phyloP scores from a whole-genome alignment of 208 protist genomes.

The Leishmania lainsoni region DNA sequence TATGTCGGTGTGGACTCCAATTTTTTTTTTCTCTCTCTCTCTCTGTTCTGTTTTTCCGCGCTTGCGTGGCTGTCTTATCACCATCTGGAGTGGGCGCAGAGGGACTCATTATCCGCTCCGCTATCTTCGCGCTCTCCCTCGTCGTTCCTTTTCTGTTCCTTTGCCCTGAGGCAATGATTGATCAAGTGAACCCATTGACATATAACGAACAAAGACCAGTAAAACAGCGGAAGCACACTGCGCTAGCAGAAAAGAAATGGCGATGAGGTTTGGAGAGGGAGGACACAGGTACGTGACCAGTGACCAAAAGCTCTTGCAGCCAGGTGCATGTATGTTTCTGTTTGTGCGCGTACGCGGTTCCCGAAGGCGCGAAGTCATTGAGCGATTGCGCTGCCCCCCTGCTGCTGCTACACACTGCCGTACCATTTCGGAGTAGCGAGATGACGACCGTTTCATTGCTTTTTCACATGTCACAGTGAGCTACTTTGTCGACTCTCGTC shows the following conservation, averaged over 20 bases:
- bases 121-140: neutral
- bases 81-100: neutral
- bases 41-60: too few relatives aligned
- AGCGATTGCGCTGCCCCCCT: neutral
- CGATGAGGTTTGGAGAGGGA: neutral
- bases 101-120: neutral
- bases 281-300: neutral
- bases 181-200: neutral
- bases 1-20: neutral
- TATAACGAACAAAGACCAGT: neutral
- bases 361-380: neutral
- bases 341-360: neutral
- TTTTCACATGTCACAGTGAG: neutral
- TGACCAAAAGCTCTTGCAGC: neutral
- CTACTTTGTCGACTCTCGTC: neutral
- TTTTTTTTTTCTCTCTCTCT: neutral
- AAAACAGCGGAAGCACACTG: neutral
- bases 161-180: neutral
- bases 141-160: neutral
- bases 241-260: neutral
- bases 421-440: neutral
- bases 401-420: neutral
- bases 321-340: neutral
- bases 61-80: too few relatives aligned
- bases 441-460: too few relatives aligned